Percentiles rank a stretch among this genome's conserved stretches.
Evolutionary conservation across 2,329 filamentous ascomycete genomes (phyloP).

Genomic region (Epichloe scottii): DNA sequence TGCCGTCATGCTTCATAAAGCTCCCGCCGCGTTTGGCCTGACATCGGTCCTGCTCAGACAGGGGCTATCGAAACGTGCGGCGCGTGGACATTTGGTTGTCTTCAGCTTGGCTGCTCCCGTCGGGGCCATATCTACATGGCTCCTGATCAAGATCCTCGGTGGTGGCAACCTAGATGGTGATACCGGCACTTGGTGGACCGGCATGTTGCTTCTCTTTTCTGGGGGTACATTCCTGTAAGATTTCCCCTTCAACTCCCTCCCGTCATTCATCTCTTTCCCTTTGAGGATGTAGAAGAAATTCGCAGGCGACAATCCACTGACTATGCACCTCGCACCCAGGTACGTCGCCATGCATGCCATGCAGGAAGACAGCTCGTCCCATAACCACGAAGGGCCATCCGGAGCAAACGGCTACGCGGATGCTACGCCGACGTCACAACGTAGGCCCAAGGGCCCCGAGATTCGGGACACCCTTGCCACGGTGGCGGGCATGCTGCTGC

Average conservation of each 20-base stretch:
- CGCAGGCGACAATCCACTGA: background rate
- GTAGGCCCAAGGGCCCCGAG: conserved; percentile 42
- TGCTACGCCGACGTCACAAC: conserved; percentile 28
- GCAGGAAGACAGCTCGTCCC: conserved; percentile 56
- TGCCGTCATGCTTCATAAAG: conserved; percentile 96
- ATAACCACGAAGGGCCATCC: conserved; percentile 38
- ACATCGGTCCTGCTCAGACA: conserved; percentile 85
- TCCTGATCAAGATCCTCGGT: conserved; percentile 62
- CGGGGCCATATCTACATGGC: conserved; percentile 73
- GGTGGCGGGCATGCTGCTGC: conserved; percentile 65
- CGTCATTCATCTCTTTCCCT: background rate
- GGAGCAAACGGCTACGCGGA: conserved; percentile 43
- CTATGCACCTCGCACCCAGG: conserved; percentile 28
- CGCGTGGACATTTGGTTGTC: conserved; percentile 71
- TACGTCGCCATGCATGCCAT: conserved; percentile 99
- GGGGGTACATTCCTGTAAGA: conserved; percentile 88
- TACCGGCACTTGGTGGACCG: conserved; percentile 73
- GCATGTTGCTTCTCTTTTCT: conserved; percentile 86
- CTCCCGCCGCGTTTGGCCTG: conserved; percentile 85
- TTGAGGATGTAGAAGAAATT: background rate
- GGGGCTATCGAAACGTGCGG: conserved; percentile 75
- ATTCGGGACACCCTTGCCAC: conserved; percentile 60
- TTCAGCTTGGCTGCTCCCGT: conserved; percentile 86
- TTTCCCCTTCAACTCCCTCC: background rate
- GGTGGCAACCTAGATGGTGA: conserved; percentile 46